These are phyloP conservation scores for Carex parvula DNA, from an alignment of 176 grass and related monocot species.

Conservation along the genomic window DNA sequence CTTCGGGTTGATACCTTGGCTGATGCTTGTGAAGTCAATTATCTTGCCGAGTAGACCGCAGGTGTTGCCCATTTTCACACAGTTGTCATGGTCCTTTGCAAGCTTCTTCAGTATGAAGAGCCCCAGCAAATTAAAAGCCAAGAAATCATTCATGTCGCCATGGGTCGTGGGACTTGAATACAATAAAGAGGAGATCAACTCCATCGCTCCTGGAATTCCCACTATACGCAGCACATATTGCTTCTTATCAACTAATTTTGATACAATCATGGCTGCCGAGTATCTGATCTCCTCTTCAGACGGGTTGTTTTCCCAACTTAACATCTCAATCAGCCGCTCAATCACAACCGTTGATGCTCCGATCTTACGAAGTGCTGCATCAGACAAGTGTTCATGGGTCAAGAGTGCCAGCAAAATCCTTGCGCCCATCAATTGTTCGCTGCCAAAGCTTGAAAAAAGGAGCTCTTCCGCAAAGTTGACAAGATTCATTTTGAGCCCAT, in stretches of 20 bases:
- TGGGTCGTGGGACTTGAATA: not conserved
- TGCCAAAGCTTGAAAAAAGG: constrained; percentile 35
- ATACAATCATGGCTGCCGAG: constrained; percentile 50
- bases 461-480: constrained; percentile 61
- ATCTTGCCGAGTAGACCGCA: constrained; percentile 68
- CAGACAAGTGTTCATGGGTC: constrained; percentile 23
- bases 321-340: constrained; percentile 58
- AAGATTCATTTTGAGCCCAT: constrained; percentile 61
- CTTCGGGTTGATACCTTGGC: constrained; percentile 18
- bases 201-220: constrained; percentile 38
- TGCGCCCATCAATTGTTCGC: constrained; percentile 51
- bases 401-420: constrained; percentile 47
- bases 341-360: constrained; percentile 38
- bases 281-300: constrained; percentile 33
- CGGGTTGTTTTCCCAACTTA: constrained; percentile 34
- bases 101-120: constrained; percentile 78
- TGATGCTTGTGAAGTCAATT: constrained; percentile 44
- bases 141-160: not conserved
- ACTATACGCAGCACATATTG: constrained; percentile 43
- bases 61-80: constrained; percentile 52
- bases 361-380: constrained; percentile 39
- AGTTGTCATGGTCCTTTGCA: constrained; percentile 56
- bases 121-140: constrained; percentile 53
- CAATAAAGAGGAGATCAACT: constrained; percentile 58
- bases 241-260: constrained; percentile 60